Base-by-base conservation (phyloP, 2,329 filamentous ascomycete species). In the Colletotrichum eleusines region DNA sequence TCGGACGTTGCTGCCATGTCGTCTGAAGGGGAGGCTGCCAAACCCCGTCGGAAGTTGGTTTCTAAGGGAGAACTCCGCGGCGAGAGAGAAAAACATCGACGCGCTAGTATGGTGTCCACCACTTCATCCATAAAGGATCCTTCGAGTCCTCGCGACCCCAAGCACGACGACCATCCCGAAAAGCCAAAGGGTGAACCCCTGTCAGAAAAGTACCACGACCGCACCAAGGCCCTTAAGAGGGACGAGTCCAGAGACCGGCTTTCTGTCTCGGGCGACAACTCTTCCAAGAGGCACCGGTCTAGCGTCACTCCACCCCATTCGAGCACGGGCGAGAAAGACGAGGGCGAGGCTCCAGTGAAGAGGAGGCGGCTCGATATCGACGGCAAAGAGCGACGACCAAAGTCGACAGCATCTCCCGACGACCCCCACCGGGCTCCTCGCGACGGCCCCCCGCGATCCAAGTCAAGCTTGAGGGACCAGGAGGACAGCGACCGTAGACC, bases 21-120 rank as follows among this genome's bases (percentile, higher is more conserved):
- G 0, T 90, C 88, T 42, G 87, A 87, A 75, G 89, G 85, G 2
- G 88, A 90, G 76, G 78, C 86, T 11, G 77, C 83, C 28, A 91
- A 91, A 76, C 89, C 89, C 2, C 82, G 89, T 31, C 84, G 88
- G 48, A 92, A 91, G 76, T 83, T 92, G 14, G 84, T 91, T 26
- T 91, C 89, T 0, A 89, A 89, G 44, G 87, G 86, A 62, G 89
- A 91, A 67, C 78, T 90, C 48, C 88, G 89, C 72, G 87, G 87
- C 12, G 87, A 89, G 75, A 83, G 87, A 23, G 86, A 89, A 64
- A 87, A 86, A 77, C 87, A 89, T 73, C 83, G 88, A 23, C 87
- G 89, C 8, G 82, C 86, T 54, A 90, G 88, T 76, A 81, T 90
- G 80, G 85, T 81, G 0, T 90, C 89, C 1, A 89, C 82, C 54